phyloP scores from a whole-genome alignment of 345 rosid genomes.

The Aquilaria sinensis region DNA sequence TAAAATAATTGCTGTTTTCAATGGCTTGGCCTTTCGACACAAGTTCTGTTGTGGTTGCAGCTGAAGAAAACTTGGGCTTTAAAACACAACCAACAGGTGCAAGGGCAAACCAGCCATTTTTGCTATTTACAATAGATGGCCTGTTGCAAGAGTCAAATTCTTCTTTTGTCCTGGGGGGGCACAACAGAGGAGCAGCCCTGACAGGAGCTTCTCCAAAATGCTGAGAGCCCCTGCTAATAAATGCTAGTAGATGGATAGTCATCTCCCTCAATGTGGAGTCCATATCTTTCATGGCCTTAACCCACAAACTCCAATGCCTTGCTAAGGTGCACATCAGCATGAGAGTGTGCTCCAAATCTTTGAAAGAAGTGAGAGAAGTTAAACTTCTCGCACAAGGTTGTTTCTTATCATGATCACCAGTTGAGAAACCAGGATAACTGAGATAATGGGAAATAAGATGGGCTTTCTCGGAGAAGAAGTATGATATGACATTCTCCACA shows the following conservation, averaged over 20 bases:
- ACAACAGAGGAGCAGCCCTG: constrained; percentile 39
- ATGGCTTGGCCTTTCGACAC: constrained; percentile 40
- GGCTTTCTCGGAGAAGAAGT: constrained; percentile 69
- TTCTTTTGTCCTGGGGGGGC: constrained; percentile 57
- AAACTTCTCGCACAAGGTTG: constrained; percentile 50
- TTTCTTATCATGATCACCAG: constrained; percentile 57
- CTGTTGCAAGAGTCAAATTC: constrained; percentile 60
- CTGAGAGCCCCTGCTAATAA: constrained; percentile 70
- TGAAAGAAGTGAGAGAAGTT: constrained; percentile 60
- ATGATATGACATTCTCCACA: constrained; percentile 55
- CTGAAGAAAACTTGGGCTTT: constrained; percentile 33
- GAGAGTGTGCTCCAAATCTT: constrained; percentile 84
- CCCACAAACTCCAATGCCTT: constrained; percentile 66
- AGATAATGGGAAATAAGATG: constrained; percentile 59
- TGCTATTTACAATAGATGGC: constrained; percentile 53
- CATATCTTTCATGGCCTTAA: constrained; percentile 61
- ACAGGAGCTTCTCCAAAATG: constrained; percentile 49
- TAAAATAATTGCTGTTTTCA: constrained; percentile 27
- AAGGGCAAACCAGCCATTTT: constrained; percentile 81
- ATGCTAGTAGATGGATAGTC: constrained; percentile 79
- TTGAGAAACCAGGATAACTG: constrained; percentile 63
- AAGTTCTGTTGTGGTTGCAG: constrained; percentile 41
- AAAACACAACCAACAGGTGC: constrained; percentile 54
- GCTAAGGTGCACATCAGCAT: constrained; percentile 69
- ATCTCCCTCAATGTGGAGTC: constrained; percentile 78